Evolutionary conservation across 352 stramenopile genomes (phyloP).

Genomic region (Phytophthora uliginosa): DNA sequence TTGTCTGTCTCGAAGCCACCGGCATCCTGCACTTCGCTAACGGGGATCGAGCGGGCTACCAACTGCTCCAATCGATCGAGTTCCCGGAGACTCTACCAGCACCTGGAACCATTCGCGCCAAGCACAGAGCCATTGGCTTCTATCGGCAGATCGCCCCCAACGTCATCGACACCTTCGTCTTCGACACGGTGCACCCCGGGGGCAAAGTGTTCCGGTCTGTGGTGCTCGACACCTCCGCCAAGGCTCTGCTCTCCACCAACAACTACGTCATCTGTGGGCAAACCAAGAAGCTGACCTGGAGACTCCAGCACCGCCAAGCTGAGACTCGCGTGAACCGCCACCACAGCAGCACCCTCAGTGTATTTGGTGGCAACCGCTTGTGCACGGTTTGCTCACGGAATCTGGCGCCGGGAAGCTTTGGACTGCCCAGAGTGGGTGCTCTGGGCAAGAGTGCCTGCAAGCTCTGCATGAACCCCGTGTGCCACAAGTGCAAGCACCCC

Average conservation of each 20-base stretch:
- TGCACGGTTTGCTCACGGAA: constrained; percentile 38
- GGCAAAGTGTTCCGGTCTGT: constrained; percentile 41
- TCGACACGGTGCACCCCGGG: constrained; percentile 34
- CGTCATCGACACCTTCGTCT: constrained; percentile 54
- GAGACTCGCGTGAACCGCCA: constrained; percentile 24
- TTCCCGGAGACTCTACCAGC: constrained; percentile 35
- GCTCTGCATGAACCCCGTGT: constrained; percentile 44
- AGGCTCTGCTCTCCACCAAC: constrained; percentile 42
- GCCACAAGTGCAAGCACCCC: constrained; percentile 39
- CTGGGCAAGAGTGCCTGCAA: constrained; percentile 42
- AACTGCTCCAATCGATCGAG: constrained; percentile 62
- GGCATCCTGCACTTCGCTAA: constrained; percentile 51
- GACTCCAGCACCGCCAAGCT: constrained; percentile 36
- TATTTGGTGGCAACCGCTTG: constrained; percentile 5
- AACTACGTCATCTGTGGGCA: constrained; percentile 53
- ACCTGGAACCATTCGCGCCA: constrained; percentile 42
- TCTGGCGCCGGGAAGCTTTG: constrained; percentile 23
- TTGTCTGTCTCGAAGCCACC: constrained; percentile 63
- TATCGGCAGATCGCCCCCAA: constrained; percentile 41
- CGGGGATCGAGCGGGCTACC: constrained; percentile 60
- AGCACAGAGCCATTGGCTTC: constrained; percentile 53
- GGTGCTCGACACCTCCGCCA: constrained; percentile 28
- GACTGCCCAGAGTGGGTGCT: constrained; percentile 22
- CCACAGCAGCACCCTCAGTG: constrained; percentile 19
- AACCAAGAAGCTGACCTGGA: constrained; percentile 50